Evolutionary conservation across 2,329 filamentous ascomycete genomes (phyloP).

Genomic region (Fusarium keratoplasticum): DNA sequence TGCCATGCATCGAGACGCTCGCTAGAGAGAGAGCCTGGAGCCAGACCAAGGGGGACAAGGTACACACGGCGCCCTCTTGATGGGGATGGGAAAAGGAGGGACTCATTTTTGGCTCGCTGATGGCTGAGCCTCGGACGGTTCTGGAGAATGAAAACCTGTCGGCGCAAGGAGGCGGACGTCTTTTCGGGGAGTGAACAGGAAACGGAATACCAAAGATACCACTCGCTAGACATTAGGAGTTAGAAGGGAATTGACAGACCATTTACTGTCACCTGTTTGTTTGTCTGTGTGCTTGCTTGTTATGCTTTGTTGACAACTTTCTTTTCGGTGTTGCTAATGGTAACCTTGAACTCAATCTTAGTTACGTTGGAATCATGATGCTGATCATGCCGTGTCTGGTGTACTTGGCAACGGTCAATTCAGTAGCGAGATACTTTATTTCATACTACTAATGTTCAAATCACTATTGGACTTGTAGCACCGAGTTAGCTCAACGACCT

Average conservation of each 20-base stretch:
- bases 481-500: background rate
- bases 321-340: background rate
- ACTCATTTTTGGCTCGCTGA: slow-evolving; percentile 18
- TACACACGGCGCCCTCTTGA: slow-evolving; percentile 36
- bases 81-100: slow-evolving; percentile 34
- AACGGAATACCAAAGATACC: slow-evolving; percentile 52
- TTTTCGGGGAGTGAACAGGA: slow-evolving; percentile 29
- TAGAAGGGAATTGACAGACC: slow-evolving; percentile 43
- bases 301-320: background rate
- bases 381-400: background rate
- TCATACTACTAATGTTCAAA: background rate
- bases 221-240: slow-evolving; percentile 53
- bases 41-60: slow-evolving; percentile 17
- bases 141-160: slow-evolving; percentile 35
- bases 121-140: slow-evolving; percentile 24
- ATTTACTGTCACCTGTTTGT: slow-evolving; percentile 26
- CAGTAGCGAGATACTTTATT: background rate
- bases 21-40: slow-evolving; percentile 47
- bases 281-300: background rate
- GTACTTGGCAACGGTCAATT: background rate
- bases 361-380: background rate
- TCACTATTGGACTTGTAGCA: background rate
- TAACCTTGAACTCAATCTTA: background rate
- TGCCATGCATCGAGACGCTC: slow-evolving; percentile 49
- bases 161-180: slow-evolving; percentile 36